Evolutionary conservation across 441 rosid genomes (phyloP).

Genomic region (Eutrema salsugineum): DNA sequence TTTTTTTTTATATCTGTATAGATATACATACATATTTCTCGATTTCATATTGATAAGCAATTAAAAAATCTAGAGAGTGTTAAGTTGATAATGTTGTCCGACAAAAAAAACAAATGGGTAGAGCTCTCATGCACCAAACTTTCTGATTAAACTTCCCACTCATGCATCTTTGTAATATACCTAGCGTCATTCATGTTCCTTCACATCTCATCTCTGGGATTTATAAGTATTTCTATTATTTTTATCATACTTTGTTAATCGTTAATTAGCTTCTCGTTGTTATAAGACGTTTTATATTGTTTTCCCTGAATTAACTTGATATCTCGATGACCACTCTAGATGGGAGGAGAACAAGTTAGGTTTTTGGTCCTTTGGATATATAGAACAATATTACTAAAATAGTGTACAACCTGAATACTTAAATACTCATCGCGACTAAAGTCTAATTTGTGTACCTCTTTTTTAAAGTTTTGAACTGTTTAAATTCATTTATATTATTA

Average conservation of each 20-base stretch:
- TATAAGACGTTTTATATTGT: background rate
- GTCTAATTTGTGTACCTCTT: too few species aligned
- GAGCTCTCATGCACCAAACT: conserved; percentile 72
- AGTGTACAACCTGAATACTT: too few species aligned
- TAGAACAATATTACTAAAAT: too few species aligned
- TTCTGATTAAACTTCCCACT: conserved; percentile 82
- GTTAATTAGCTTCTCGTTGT: background rate
- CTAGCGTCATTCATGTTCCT: background rate
- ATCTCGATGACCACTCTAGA: background rate
- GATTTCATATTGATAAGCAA: background rate
- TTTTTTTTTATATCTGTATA: background rate
- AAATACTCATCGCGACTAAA: too few species aligned
- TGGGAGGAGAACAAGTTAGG: background rate
- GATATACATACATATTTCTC: background rate
- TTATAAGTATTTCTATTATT: background rate
- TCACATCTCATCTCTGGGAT: background rate
- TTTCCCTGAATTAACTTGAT: background rate
- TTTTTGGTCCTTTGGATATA: too few species aligned
- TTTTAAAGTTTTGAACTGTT: too few species aligned
- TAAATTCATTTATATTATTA: too few species aligned
- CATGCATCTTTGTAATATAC: conserved; percentile 34
- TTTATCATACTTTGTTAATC: background rate
- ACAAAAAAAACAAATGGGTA: background rate
- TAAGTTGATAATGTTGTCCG: background rate
- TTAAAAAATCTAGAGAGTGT: background rate